These are phyloP conservation scores for Sugiyamaella floridensis DNA, from an alignment of 805 yeast genomes.

Conservation along the genomic window DNA sequence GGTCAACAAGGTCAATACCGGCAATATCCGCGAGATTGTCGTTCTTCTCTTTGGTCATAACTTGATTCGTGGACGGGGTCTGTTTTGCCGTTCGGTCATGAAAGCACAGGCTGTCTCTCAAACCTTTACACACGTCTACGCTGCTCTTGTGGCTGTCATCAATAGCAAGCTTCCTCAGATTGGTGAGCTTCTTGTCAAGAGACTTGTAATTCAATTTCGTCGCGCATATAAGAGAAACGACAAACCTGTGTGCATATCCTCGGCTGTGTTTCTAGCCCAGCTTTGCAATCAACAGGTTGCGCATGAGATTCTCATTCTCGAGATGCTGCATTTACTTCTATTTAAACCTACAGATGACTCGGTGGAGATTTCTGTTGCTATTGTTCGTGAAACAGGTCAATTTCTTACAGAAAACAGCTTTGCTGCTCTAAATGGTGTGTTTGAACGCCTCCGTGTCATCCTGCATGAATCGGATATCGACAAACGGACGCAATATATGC, in stretches of 20 bases:
- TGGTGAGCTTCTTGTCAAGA: constrained; percentile 49
- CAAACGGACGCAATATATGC: constrained; percentile 37
- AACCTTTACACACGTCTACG: constrained; percentile 43
- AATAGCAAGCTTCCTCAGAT: constrained; percentile 64
- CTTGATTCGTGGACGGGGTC: constrained; percentile 53
- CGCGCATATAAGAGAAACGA: constrained; percentile 44
- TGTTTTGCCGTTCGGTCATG: constrained; percentile 52
- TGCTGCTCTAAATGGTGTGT: constrained; percentile 43
- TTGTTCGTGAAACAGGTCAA: constrained; percentile 49
- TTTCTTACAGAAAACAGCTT: constrained; percentile 39
- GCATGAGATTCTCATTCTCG: constrained; percentile 48
- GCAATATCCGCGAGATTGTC: constrained; percentile 44
- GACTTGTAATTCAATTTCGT: constrained; percentile 55
- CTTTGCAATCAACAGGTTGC: constrained; percentile 57
- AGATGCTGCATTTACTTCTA: constrained; percentile 44
- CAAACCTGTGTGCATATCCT: constrained; percentile 37
- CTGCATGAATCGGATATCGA: constrained; percentile 48
- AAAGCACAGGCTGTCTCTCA: constrained; percentile 41
- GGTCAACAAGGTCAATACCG: constrained; percentile 40
- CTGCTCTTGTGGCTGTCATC: constrained; percentile 51
- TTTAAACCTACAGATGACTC: constrained; percentile 47
- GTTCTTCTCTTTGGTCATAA: constrained; percentile 50
- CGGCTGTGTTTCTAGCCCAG: constrained; percentile 50
- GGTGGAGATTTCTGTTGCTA: constrained; percentile 45
- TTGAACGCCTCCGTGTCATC: constrained; percentile 54